A percentile compares a stretch with the other conserved stretches of the same genome.
phyloP scores from a whole-genome alignment of 2,329 filamentous ascomycete species.

The Colletotrichum sp. region DNA sequence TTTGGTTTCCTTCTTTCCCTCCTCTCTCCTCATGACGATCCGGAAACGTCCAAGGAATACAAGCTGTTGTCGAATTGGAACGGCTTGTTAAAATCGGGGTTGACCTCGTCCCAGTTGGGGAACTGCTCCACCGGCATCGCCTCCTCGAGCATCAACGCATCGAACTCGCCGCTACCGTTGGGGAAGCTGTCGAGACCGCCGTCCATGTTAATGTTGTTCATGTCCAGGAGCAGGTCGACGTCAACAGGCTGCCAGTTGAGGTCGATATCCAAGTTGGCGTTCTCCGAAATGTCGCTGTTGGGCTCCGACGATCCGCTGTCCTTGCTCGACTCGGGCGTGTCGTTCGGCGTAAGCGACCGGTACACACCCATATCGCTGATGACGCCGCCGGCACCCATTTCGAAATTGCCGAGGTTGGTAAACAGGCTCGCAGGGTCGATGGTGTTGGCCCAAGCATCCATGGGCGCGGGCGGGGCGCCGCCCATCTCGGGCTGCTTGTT shows the following conservation, averaged over 20 bases:
- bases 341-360: slow-evolving; percentile 62
- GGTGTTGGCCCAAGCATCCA: slow-evolving; percentile 40
- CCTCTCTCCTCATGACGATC: background rate
- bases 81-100: slow-evolving; percentile 56
- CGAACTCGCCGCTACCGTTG: slow-evolving; percentile 21
- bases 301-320: slow-evolving; percentile 64
- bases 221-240: slow-evolving; percentile 46
- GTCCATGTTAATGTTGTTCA: slow-evolving; percentile 42
- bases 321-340: slow-evolving; percentile 69
- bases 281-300: slow-evolving; percentile 66
- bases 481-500: slow-evolving; percentile 35
- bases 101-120: slow-evolving; percentile 55
- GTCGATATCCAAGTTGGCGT: slow-evolving; percentile 57
- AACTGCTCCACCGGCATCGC: slow-evolving; percentile 17
- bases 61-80: slow-evolving; percentile 54
- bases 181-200: slow-evolving; percentile 23
- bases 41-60: slow-evolving; percentile 37
- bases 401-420: slow-evolving; percentile 43
- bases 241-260: slow-evolving; percentile 57
- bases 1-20: background rate
- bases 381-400: slow-evolving; percentile 48
- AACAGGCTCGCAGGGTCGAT: slow-evolving; percentile 50
- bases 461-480: slow-evolving; percentile 18
- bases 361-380: slow-evolving; percentile 60
- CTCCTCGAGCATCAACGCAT: slow-evolving; percentile 24